Evolutionary conservation across 2,329 filamentous ascomycete genomes (phyloP).

Genomic region (Penicillium sp.): DNA sequence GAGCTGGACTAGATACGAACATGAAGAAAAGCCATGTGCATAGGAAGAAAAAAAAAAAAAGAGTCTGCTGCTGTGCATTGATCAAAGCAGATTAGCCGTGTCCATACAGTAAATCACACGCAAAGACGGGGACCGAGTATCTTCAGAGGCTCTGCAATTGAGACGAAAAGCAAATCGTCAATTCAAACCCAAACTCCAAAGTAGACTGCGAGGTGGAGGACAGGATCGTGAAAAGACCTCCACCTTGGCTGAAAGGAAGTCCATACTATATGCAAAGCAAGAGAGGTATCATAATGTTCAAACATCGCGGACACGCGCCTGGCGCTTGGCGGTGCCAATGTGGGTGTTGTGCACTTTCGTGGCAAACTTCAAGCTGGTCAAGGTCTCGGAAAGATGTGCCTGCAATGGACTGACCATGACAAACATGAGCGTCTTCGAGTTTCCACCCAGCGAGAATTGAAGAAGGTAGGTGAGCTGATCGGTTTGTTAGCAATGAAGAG

Average conservation of each 20-base stretch:
- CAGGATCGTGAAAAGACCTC: slow-evolving; percentile 32
- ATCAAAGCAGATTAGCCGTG: slow-evolving; percentile 11
- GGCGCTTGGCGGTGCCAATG: slow-evolving; percentile 73
- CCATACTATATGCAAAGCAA: slow-evolving; percentile 23
- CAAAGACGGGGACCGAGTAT: slow-evolving; percentile 9
- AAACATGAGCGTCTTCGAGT: slow-evolving; percentile 98
- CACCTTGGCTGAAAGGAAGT: slow-evolving; percentile 13
- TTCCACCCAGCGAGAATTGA: slow-evolving; percentile 90
- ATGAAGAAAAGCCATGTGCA: too few relatives aligned
- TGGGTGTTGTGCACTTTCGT: slow-evolving; percentile 89
- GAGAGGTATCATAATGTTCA: slow-evolving; percentile 27
- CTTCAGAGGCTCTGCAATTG: slow-evolving; percentile 5
- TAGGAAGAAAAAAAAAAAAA: not conserved
- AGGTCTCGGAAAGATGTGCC: slow-evolving; percentile 84
- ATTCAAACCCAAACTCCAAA: slow-evolving; percentile 25
- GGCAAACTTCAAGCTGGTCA: slow-evolving; percentile 93
- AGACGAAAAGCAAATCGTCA: slow-evolving; percentile 10
- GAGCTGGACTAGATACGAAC: too few relatives aligned
- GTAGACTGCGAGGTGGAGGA: slow-evolving; percentile 30
- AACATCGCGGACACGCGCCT: slow-evolving; percentile 38
- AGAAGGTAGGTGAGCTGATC: slow-evolving; percentile 79
- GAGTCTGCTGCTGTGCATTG: slow-evolving; percentile 17
- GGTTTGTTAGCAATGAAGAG: slow-evolving; percentile 17
- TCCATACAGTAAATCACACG: slow-evolving; percentile 23
- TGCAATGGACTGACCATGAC: slow-evolving; percentile 95